A percentile compares a stretch with the other conserved stretches of the same genome.
Conservation (phyloP, 2,329 filamentous ascomycete species). For the Stromatinia cepivora region DNA sequence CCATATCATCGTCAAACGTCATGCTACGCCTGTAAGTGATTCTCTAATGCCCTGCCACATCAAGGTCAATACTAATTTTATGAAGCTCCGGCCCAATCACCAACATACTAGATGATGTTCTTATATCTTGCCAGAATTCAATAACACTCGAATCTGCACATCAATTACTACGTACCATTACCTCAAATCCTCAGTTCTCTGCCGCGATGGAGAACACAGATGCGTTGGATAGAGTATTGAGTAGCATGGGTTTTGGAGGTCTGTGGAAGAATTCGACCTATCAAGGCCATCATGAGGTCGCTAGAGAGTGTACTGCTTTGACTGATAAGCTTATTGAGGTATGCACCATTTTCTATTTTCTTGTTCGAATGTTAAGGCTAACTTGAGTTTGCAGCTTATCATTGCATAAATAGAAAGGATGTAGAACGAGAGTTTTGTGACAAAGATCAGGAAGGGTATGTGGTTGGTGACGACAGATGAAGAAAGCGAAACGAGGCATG, state of each 20-base stretch:
- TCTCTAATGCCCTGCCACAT: not conserved
- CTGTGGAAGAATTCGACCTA: conserved; percentile 53
- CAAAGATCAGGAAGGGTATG: not conserved
- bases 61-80: not conserved
- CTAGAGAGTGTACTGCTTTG: conserved; percentile 39
- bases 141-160: conserved; percentile 61
- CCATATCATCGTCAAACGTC: conserved; percentile 55
- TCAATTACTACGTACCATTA: conserved; percentile 58
- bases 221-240: conserved; percentile 54
- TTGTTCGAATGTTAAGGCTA: not conserved
- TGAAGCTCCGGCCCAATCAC: conserved; percentile 56
- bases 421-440: no score
- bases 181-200: conserved; percentile 54
- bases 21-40: conserved; percentile 57
- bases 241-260: conserved; percentile 63
- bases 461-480: not conserved
- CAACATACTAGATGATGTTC: conserved; percentile 59
- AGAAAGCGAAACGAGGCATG: conserved; percentile 13
- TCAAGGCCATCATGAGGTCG: conserved; percentile 37
- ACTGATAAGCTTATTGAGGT: conserved; percentile 40
- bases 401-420: conserved; percentile 18
- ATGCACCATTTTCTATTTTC: conserved; percentile 19
- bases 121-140: conserved; percentile 61
- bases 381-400: conserved; percentile 25
- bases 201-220: conserved; percentile 50